Conservation (phyloP, 2,329 filamentous ascomycete genomes). For the Fusarium incarnatum region DNA sequence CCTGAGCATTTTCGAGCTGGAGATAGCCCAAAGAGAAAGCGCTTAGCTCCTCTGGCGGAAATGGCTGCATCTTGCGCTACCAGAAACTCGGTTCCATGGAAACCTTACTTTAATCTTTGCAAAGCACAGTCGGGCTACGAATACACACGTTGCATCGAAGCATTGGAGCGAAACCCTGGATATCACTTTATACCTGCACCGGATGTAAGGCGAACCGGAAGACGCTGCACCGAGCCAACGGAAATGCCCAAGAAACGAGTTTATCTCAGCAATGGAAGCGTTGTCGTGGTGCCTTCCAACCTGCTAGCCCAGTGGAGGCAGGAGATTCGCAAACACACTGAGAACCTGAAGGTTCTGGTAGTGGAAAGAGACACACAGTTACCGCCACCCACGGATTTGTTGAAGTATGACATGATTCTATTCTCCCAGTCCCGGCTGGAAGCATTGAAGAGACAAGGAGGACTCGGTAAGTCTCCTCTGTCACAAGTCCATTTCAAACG, state of each 20-base stretch:
- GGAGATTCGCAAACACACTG: constrained; percentile 83
- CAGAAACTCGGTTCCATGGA: constrained; percentile 77
- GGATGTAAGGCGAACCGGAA: constrained; percentile 47
- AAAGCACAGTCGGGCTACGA: constrained; percentile 59
- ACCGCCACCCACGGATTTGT: constrained; percentile 68
- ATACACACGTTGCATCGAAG: constrained; percentile 65
- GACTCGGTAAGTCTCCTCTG: constrained; percentile 67
- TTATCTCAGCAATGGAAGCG: constrained; percentile 73
- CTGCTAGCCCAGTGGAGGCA: constrained; percentile 85
- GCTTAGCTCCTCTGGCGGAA: constrained; percentile 73
- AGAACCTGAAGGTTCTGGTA: constrained; percentile 72
- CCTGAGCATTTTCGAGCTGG: constrained; percentile 68
- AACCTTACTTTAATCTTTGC: constrained; percentile 67
- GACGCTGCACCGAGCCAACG: constrained; percentile 21
- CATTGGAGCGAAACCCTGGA: constrained; percentile 68
- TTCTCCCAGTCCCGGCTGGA: constrained; percentile 83
- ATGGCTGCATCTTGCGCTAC: constrained; percentile 81
- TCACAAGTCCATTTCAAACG: constrained; percentile 83
- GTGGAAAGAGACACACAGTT: constrained; percentile 67
- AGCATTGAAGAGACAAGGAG: constrained; percentile 57
- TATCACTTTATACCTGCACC: constrained; percentile 67
- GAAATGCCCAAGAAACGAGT: constrained; percentile 61
- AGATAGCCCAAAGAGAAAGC: constrained; percentile 54
- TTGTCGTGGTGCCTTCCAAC: constrained; percentile 86
- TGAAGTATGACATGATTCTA: constrained; percentile 79